A percentile compares a stretch with the other conserved stretches of the same genome.
These are phyloP conservation scores for Cucumis cinereus DNA, from an alignment of 306 rosid genomes.

Conservation along the genomic window DNA sequence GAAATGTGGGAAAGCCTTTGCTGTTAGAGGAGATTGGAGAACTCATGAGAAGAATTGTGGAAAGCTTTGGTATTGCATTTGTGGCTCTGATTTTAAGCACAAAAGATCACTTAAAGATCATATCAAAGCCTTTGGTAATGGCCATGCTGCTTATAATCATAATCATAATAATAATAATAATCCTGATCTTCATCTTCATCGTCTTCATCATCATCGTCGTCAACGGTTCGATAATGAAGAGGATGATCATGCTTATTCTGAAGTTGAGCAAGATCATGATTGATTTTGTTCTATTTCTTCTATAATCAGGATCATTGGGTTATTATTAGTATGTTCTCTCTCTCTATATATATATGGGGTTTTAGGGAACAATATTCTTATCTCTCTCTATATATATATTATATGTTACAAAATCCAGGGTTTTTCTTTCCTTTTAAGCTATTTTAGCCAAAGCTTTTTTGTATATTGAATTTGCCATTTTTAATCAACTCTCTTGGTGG, in stretches of 20 bases:
- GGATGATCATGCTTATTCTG: slow-evolving; percentile 82
- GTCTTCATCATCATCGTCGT: not conserved
- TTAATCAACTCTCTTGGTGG: not conserved
- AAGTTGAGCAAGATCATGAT: slow-evolving; percentile 81
- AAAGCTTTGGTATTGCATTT: slow-evolving; percentile 89
- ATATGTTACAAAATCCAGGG: slow-evolving; percentile 1
- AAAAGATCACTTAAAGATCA: slow-evolving; percentile 90
- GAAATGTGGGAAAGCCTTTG: slow-evolving; percentile 90
- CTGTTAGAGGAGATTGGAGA: slow-evolving; percentile 92
- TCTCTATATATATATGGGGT: not conserved
- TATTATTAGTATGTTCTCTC: not conserved
- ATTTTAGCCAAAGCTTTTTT: not conserved
- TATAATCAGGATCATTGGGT: not conserved
- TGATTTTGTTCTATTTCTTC: slow-evolving; percentile 5
- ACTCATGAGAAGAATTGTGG: slow-evolving; percentile 98
- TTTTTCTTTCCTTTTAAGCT: not conserved
- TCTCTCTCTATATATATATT: not conserved
- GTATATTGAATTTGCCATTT: not conserved
- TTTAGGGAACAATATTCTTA: not conserved
- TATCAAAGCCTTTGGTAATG: slow-evolving; percentile 82
- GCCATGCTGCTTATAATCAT: slow-evolving; percentile 67
- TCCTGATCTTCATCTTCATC: not conserved
- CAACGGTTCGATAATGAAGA: slow-evolving; percentile 68
- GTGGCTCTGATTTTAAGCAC: slow-evolving; percentile 97
- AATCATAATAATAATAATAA: not conserved